Evolutionary conservation across 805 yeast species (phyloP).

Genomic region (Candida khao-thaluensis): DNA sequence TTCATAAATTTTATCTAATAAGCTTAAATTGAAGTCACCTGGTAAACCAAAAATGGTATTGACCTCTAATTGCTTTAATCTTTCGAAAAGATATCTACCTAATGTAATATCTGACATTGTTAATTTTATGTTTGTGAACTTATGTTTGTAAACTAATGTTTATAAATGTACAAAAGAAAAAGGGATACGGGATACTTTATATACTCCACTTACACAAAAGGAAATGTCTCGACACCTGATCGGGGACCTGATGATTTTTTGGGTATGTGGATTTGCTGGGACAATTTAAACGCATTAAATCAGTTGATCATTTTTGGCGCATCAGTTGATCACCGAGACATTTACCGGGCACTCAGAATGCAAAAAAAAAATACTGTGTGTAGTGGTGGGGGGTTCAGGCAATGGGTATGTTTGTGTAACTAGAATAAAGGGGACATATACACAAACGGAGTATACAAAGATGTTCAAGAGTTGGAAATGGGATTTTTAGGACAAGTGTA

Average conservation of each 20-base stretch:
- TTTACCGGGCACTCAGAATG: conserved; percentile 1
- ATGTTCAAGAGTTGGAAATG: too few species aligned
- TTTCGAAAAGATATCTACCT: conserved; percentile 41
- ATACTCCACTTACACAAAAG: not conserved
- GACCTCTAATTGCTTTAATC: conserved; percentile 37
- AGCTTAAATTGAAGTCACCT: conserved; percentile 40
- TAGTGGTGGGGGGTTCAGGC: too few species aligned
- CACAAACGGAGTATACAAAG: too few species aligned
- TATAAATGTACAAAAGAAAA: not conserved
- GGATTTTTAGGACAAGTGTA: too few species aligned
- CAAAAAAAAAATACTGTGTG: too few species aligned
- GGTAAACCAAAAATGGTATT: conserved; percentile 41
- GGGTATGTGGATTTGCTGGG: not conserved
- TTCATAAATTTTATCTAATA: conserved; percentile 40
- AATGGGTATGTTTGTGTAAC: too few species aligned
- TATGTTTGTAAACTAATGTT: not conserved
- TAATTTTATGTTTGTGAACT: not conserved
- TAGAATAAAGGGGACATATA: too few species aligned
- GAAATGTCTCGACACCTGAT: conserved; percentile 5
- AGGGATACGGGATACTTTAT: not conserved
- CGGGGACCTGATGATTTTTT: conserved; percentile 1
- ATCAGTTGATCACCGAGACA: conserved; percentile 8
- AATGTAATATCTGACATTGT: conserved; percentile 34
- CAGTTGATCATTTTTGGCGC: conserved; percentile 7
- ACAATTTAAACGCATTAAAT: conserved; percentile 10